Percentiles rank a stretch among this genome's conserved stretches.
Conservation (phyloP, 1,139 yeast genomes). For the Magnusiomyces ingens region DNA sequence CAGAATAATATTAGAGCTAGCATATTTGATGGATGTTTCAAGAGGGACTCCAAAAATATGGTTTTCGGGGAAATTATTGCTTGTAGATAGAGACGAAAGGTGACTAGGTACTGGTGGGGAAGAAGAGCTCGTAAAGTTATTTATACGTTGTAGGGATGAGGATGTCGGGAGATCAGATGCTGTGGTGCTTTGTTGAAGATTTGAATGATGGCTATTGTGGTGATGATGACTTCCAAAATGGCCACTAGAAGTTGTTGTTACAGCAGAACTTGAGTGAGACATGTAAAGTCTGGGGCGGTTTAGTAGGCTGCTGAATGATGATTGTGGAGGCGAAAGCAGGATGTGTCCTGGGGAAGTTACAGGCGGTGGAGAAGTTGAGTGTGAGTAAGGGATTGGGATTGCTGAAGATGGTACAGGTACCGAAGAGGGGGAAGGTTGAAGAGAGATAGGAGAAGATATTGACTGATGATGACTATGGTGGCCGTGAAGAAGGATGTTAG, state of each 20-base stretch:
- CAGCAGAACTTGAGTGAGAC: slow-evolving; percentile 28
- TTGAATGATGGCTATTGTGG: neutral
- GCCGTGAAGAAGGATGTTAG: slow-evolving; percentile 7
- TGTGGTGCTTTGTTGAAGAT: slow-evolving; percentile 9
- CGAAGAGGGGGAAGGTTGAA: neutral
- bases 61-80: slow-evolving; percentile 9
- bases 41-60: slow-evolving; percentile 85
- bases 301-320: neutral
- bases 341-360: neutral
- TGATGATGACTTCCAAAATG: neutral
- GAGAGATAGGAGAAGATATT: neutral
- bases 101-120: slow-evolving; percentile 21
- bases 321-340: neutral
- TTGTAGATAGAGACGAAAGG: neutral
- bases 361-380: slow-evolving; percentile 3
- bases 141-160: slow-evolving; percentile 24
- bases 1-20: slow-evolving; percentile 68
- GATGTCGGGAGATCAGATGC: slow-evolving; percentile 7
- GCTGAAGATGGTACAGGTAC: neutral
- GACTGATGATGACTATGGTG: neutral
- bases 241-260: slow-evolving; percentile 13
- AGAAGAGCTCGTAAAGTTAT: slow-evolving; percentile 17
- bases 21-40: slow-evolving; percentile 60
- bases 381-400: neutral
- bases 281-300: slow-evolving; percentile 27